Percentiles rank a stretch among this genome's conserved stretches.
Evolutionary conservation across 306 rosid species (phyloP).

Genomic region (apple (Malus domestica)): DNA sequence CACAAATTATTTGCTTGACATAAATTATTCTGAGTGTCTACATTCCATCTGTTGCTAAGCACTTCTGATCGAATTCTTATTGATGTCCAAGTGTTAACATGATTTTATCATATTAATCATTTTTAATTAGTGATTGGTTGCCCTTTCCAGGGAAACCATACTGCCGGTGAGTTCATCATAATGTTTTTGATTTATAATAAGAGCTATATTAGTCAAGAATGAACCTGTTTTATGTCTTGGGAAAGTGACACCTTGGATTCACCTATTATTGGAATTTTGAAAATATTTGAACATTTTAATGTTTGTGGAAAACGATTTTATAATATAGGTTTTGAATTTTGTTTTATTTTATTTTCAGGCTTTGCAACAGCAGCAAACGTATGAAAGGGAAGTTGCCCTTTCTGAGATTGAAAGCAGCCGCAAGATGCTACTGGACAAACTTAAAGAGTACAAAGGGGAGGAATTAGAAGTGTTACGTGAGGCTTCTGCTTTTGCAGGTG

Average conservation of each 20-base stretch:
- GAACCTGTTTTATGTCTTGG: neutral
- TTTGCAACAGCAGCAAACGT: slow-evolving; percentile 68
- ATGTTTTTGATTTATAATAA: neutral
- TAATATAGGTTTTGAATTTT: slow-evolving; percentile 3
- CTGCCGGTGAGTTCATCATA: neutral
- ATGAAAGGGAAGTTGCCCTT: slow-evolving; percentile 79
- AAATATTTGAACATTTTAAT: neutral
- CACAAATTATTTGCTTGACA: neutral
- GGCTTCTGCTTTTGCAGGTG: slow-evolving; percentile 87
- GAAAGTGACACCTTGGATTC: neutral
- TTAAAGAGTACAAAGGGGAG: slow-evolving; percentile 69
- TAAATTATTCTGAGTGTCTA: neutral
- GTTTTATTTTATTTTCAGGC: slow-evolving; percentile 36
- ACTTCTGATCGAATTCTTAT: neutral
- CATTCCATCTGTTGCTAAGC: neutral
- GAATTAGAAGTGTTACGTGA: slow-evolving; percentile 75
- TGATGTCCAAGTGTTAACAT: neutral
- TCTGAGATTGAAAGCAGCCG: slow-evolving; percentile 84
- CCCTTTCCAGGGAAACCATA: neutral
- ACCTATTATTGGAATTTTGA: neutral
- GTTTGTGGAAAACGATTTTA: neutral
- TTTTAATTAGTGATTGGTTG: neutral
- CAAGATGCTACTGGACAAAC: slow-evolving; percentile 63
- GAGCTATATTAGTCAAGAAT: neutral
- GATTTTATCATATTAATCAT: neutral